phyloP scores from a whole-genome alignment of 2,329 filamentous ascomycete genomes.

The Pseudophaeomoniella oleicola region DNA sequence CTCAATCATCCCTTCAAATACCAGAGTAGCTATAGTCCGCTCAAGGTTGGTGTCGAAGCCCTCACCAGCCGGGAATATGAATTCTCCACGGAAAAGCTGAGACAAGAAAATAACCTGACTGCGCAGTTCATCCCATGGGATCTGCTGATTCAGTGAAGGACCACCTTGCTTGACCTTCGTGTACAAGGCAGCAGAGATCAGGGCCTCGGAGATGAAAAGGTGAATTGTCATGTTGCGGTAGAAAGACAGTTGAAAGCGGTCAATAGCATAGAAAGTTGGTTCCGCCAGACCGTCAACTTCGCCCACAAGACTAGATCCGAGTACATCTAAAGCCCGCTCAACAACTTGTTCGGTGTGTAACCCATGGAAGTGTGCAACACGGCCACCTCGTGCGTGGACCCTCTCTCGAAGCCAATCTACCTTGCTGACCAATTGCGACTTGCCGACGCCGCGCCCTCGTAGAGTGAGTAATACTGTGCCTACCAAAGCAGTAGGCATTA shows the following conservation, averaged over 20 bases:
- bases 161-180: conserved; percentile 80
- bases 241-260: conserved; percentile 92
- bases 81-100: conserved; percentile 82
- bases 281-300: conserved; percentile 66
- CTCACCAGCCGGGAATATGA: conserved; percentile 76
- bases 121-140: conserved; percentile 57
- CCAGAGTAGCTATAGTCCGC: conserved; percentile 61
- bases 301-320: conserved; percentile 80
- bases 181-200: conserved; percentile 85
- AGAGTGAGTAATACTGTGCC: conserved; percentile 87
- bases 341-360: conserved; percentile 68
- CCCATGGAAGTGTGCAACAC: conserved; percentile 84
- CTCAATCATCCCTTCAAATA: conserved; percentile 62
- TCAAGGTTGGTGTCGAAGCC: conserved; percentile 69
- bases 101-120: conserved; percentile 81
- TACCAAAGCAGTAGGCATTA: conserved; percentile 95
- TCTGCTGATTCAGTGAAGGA: conserved; percentile 66
- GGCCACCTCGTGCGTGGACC: conserved; percentile 71
- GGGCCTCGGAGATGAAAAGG: conserved; percentile 82
- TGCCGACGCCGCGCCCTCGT: conserved; percentile 80
- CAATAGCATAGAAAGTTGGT: conserved; percentile 86
- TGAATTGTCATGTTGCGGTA: conserved; percentile 99
- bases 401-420: conserved; percentile 81
- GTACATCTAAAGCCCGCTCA: conserved; percentile 76
- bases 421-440: conserved; percentile 66